phyloP scores from a whole-genome alignment of 305 asterid genomes.

The Ilex paraguariensis region DNA sequence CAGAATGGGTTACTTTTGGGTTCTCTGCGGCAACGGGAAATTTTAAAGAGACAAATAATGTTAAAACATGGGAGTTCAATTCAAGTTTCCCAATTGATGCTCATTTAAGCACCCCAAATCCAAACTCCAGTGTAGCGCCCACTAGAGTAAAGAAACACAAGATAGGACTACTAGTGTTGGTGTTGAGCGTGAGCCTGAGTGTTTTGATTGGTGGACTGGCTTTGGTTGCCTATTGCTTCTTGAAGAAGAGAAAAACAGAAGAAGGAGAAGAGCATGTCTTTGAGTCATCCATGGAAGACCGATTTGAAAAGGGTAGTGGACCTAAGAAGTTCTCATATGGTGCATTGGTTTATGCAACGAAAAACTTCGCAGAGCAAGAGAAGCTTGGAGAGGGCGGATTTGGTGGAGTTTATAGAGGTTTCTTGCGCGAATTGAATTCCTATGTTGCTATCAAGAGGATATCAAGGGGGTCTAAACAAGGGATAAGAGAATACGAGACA shows the following conservation, averaged over 20 bases:
- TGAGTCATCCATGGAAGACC: not conserved
- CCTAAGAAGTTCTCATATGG: not conserved
- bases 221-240: not conserved
- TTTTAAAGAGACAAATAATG: not conserved
- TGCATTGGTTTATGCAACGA: not conserved
- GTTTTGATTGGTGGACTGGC: not conserved
- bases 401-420: not conserved
- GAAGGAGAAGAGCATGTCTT: not conserved
- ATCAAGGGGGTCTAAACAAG: not conserved
- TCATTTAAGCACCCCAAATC: not conserved
- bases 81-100: not conserved
- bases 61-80: not conserved
- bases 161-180: not conserved
- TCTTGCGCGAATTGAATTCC: not conserved
- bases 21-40: conserved; percentile 10
- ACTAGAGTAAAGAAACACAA: too few relatives aligned
- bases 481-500: not conserved
- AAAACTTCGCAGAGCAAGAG: not conserved
- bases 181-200: not conserved
- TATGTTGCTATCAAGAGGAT: not conserved
- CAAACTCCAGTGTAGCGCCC: not conserved
- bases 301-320: too few relatives aligned
- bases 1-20: conserved; percentile 23
- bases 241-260: not conserved
- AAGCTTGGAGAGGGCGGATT: too few relatives aligned